Conservation (phyloP, 2,329 filamentous ascomycete species). For the Stylonectria norvegica region DNA sequence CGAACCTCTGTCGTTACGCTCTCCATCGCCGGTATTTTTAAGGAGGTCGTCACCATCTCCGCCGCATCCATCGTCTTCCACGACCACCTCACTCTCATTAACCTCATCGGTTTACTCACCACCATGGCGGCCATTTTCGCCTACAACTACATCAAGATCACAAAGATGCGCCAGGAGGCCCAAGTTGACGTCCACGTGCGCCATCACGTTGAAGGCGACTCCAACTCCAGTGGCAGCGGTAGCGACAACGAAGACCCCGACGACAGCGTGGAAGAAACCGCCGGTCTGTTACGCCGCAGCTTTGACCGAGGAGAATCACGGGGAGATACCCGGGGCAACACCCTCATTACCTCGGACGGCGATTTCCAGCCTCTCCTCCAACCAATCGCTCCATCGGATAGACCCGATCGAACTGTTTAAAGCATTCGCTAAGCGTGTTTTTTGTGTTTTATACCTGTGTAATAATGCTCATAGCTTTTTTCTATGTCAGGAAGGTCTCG, state of each 20-base stretch:
- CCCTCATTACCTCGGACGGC: constrained; percentile 39
- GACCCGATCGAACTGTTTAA: constrained; percentile 12
- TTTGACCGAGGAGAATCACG: too few species aligned
- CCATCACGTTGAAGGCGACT: constrained; percentile 32
- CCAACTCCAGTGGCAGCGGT: constrained; percentile 35
- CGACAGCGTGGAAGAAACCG: constrained; percentile 43
- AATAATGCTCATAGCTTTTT: constrained; percentile 11
- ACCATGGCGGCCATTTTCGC: constrained; percentile 82
- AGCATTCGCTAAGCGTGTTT: constrained; percentile 13
- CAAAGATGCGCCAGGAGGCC: constrained; percentile 80
- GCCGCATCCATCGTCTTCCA: constrained; percentile 86
- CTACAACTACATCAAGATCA: constrained; percentile 95
- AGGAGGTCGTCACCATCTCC: constrained; percentile 94
- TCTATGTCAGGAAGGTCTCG: background rate
- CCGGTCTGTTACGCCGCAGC: constrained; percentile 43
- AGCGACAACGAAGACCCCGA: constrained; percentile 41
- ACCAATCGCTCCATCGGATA: constrained; percentile 9
- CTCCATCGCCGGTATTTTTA: constrained; percentile 97
- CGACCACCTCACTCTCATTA: constrained; percentile 82
- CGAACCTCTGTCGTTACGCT: constrained; percentile 94
- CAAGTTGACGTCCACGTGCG: constrained; percentile 46
- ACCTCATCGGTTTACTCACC: constrained; percentile 80
- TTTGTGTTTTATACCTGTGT: constrained; percentile 12
- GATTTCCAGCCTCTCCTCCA: constrained; percentile 38
- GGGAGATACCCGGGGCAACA: too few species aligned